Evolutionary conservation across 2,329 filamentous ascomycete species (phyloP).

Genomic region (Fusarium transvaalense): DNA sequence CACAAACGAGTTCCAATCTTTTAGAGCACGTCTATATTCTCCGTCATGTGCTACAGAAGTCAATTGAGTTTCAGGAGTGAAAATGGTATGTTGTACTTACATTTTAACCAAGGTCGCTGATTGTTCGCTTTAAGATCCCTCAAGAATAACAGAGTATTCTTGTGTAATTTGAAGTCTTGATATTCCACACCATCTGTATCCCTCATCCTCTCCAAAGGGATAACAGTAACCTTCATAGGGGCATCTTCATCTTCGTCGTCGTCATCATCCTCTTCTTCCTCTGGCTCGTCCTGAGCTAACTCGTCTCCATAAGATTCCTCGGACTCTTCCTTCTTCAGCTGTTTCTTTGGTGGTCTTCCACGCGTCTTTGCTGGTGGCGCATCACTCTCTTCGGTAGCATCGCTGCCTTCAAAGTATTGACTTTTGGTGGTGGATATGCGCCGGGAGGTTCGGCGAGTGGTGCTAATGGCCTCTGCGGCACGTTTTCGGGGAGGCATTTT

Average conservation of each 20-base stretch:
- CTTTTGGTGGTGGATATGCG: constrained; percentile 64
- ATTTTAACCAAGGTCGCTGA: constrained; percentile 69
- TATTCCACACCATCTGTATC: constrained; percentile 58
- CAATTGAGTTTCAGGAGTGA: not conserved
- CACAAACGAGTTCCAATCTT: constrained; percentile 86
- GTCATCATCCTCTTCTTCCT: constrained; percentile 49
- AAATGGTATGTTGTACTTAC: constrained; percentile 49
- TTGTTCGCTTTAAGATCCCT: constrained; percentile 71
- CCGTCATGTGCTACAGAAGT: constrained; percentile 75
- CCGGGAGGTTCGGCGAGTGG: constrained; percentile 60
- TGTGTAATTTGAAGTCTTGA: constrained; percentile 65
- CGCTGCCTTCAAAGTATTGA: constrained; percentile 62
- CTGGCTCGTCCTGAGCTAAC: constrained; percentile 45
- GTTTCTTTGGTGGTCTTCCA: constrained; percentile 45
- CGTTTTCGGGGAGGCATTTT: constrained; percentile 59
- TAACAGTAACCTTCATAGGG: constrained; percentile 52
- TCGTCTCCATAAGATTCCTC: constrained; percentile 49
- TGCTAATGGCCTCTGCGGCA: constrained; percentile 48
- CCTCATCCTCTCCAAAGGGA: constrained; percentile 54
- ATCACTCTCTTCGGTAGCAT: constrained; percentile 41
- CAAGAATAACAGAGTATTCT: constrained; percentile 70
- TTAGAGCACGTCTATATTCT: constrained; percentile 81
- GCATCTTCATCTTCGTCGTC: constrained; percentile 56
- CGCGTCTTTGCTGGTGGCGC: constrained; percentile 49
- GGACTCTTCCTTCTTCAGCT: constrained; percentile 37